Conservation (phyloP, 306 rosid species). For the Macrotyloma uniflorum region DNA sequence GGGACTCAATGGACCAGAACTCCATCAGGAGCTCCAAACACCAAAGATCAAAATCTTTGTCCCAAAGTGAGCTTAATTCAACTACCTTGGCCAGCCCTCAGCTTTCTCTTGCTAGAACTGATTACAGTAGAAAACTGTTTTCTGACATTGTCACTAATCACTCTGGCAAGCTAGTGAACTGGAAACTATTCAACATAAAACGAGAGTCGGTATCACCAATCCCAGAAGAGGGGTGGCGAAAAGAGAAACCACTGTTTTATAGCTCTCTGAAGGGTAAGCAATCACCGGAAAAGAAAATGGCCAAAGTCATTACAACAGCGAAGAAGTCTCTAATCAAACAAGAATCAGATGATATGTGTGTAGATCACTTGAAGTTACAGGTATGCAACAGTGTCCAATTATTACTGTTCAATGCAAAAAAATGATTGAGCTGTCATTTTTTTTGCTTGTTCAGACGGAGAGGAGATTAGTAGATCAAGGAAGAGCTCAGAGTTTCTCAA, state of each 20-base stretch:
- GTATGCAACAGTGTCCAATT: conserved; percentile 39
- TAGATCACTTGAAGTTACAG: conserved; percentile 57
- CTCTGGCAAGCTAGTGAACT: conserved; percentile 42
- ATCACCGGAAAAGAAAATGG: conserved; percentile 64
- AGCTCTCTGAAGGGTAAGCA: conserved; percentile 54
- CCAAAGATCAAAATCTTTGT: conserved; percentile 75
- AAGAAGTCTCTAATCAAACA: conserved; percentile 63
- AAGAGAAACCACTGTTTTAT: conserved; percentile 53
- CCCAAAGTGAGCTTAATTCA: conserved; percentile 67
- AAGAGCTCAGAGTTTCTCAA: conserved; percentile 55
- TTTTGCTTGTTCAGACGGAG: conserved; percentile 58
- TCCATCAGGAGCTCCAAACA: conserved; percentile 61
- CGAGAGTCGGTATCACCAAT: conserved; percentile 47
- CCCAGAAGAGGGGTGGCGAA: conserved; percentile 57
- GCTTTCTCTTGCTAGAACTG: conserved; percentile 65
- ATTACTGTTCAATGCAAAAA: conserved; percentile 21
- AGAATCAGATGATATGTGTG: conserved; percentile 53
- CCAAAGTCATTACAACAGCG: conserved; percentile 50
- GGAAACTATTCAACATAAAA: conserved; percentile 51
- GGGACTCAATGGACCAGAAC: conserved; percentile 48
- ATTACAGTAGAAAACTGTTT: conserved; percentile 61
- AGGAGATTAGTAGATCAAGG: conserved; percentile 61
- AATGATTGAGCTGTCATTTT: conserved; percentile 23
- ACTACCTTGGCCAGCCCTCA: conserved; percentile 47
- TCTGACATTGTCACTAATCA: conserved; percentile 46